These are phyloP conservation scores for Colletotrichum sp. DNA, from an alignment of 2,329 filamentous ascomycete genomes.

Conservation along the genomic window DNA sequence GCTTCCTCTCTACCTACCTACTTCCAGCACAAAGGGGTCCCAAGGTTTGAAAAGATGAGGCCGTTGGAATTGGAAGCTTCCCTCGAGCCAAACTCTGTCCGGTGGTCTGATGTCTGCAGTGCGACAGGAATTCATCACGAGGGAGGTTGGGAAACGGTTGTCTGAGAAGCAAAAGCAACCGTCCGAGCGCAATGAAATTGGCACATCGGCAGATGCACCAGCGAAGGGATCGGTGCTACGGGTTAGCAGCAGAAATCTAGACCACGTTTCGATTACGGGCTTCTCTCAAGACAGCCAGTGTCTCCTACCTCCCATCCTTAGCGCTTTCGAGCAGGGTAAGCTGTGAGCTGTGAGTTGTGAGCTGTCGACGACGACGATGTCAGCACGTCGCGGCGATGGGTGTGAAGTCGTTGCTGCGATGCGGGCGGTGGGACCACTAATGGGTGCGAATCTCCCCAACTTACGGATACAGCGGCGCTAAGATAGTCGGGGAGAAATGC, in stretches of 20 bases:
- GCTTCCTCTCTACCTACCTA: not conserved
- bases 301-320: not conserved
- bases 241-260: not conserved
- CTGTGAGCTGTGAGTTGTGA: not conserved
- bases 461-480: not conserved
- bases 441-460: not conserved
- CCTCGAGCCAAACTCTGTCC: not conserved
- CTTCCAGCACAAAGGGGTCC: not conserved
- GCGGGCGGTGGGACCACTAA: not conserved
- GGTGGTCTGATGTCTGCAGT: conserved; percentile 1
- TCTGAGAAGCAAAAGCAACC: conserved; percentile 11
- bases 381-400: not conserved
- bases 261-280: not conserved
- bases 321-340: not conserved
- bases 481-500: not conserved
- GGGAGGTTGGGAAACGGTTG: conserved; percentile 12
- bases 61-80: not conserved
- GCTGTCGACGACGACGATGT: not conserved
- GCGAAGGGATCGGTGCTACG: not conserved
- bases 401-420: not conserved
- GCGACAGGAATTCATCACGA: not conserved
- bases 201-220: not conserved
- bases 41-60: not conserved
- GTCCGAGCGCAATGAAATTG: not conserved
- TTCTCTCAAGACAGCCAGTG: not conserved